Evolutionary conservation across 345 rosid species (phyloP).

Genomic region (Reutealis trisperma): DNA sequence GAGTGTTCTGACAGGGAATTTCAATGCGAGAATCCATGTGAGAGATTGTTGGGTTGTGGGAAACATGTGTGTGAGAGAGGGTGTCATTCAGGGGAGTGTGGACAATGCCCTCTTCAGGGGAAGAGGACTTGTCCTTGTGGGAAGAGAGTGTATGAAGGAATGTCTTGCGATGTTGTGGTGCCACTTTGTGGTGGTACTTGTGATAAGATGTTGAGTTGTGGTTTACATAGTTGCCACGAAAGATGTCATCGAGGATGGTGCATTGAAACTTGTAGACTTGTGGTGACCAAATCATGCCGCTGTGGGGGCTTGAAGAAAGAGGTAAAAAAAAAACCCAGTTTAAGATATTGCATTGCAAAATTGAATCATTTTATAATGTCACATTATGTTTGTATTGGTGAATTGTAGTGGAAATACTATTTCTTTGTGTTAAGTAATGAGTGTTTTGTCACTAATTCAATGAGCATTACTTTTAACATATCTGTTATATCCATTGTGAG

Average conservation of each 20-base stretch:
- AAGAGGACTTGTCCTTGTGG: constrained; percentile 91
- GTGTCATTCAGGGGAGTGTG: constrained; percentile 77
- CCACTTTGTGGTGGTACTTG: constrained; percentile 87
- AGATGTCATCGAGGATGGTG: constrained; percentile 84
- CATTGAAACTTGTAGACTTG: constrained; percentile 81
- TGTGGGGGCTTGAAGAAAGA: constrained; percentile 82
- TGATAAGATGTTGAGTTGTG: constrained; percentile 68
- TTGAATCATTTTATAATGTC: background rate
- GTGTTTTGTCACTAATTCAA: background rate
- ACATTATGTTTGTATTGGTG: background rate
- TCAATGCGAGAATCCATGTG: constrained; percentile 67
- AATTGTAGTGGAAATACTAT: background rate
- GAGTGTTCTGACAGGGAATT: constrained; percentile 76
- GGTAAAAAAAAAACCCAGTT: constrained; percentile 45
- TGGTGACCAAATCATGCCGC: constrained; percentile 66
- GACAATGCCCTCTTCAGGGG: constrained; percentile 76
- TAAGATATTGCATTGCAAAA: background rate
- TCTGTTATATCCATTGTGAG: background rate
- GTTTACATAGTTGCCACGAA: constrained; percentile 78
- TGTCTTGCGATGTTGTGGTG: constrained; percentile 68
- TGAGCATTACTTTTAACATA: background rate
- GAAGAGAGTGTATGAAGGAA: constrained; percentile 67
- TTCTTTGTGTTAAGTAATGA: background rate
- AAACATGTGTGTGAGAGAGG: constrained; percentile 79
- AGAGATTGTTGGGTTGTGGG: constrained; percentile 57